phyloP scores from a whole-genome alignment of 2,329 filamentous ascomycete genomes.

The Botrytis squamosa region DNA sequence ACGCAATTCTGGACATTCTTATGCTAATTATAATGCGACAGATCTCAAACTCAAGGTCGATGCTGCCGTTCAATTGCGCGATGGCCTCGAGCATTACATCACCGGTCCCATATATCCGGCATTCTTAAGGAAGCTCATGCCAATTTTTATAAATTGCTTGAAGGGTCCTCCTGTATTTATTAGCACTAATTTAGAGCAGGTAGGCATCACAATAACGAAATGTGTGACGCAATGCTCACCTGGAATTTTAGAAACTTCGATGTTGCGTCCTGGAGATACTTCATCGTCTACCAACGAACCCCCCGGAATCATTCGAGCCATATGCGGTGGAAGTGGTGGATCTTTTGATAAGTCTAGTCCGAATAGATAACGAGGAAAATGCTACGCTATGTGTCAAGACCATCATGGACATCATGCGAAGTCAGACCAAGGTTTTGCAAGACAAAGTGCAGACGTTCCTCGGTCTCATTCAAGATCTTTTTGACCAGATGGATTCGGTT shows the following conservation, averaged over 20 bases:
- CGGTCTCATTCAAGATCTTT: slow-evolving; percentile 89
- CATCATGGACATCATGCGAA: slow-evolving; percentile 92
- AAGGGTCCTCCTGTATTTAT: slow-evolving; percentile 86
- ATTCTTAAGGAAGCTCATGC: slow-evolving; percentile 86
- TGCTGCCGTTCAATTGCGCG: slow-evolving; percentile 81
- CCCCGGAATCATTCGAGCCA: slow-evolving; percentile 78
- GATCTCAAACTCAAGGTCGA: slow-evolving; percentile 81
- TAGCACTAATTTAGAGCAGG: slow-evolving; percentile 86
- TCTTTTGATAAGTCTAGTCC: slow-evolving; percentile 82
- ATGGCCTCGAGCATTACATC: slow-evolving; percentile 87
- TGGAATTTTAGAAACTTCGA: slow-evolving; percentile 67
- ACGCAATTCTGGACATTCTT: not conserved
- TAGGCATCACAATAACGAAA: slow-evolving; percentile 43
- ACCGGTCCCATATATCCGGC: slow-evolving; percentile 71
- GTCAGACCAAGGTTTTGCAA: slow-evolving; percentile 80
- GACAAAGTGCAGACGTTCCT: slow-evolving; percentile 86
- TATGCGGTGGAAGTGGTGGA: slow-evolving; percentile 89
- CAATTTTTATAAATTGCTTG: slow-evolving; percentile 82
- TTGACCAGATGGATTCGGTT: slow-evolving; percentile 89
- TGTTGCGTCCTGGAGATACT: slow-evolving; percentile 94
- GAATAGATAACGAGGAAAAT: slow-evolving; percentile 96
- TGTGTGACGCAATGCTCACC: slow-evolving; percentile 18
- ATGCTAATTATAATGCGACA: slow-evolving; percentile 42
- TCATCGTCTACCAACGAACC: slow-evolving; percentile 74
- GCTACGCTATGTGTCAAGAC: slow-evolving; percentile 98